phyloP scores from a whole-genome alignment of 306 rosid genomes.

The Astragalus membranaceus region DNA sequence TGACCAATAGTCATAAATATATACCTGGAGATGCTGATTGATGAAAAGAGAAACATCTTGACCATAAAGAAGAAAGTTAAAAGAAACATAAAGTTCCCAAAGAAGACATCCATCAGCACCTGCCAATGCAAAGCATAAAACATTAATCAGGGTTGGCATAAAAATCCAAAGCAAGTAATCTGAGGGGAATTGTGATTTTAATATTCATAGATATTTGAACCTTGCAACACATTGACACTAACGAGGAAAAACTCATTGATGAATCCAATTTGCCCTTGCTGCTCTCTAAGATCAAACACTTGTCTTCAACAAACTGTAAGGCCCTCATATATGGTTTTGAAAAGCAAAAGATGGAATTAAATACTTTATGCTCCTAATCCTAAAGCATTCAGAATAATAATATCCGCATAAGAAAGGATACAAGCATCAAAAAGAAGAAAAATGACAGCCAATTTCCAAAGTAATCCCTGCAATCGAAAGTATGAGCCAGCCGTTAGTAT shows the following conservation, averaged over 20 bases:
- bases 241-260: slow-evolving; percentile 41
- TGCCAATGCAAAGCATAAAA: slow-evolving; percentile 31
- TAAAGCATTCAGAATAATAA: neutral
- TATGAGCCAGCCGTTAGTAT: slow-evolving; percentile 7
- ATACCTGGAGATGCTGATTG: slow-evolving; percentile 49
- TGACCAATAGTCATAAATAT: neutral
- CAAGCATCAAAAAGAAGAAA: slow-evolving; percentile 86
- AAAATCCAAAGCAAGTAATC: slow-evolving; percentile 22
- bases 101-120: slow-evolving; percentile 46
- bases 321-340: slow-evolving; percentile 11
- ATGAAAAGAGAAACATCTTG: slow-evolving; percentile 43
- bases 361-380: neutral
- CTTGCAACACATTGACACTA: slow-evolving; percentile 55
- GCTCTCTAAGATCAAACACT: slow-evolving; percentile 50
- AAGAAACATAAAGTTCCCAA: slow-evolving; percentile 69
- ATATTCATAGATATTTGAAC: slow-evolving; percentile 28
- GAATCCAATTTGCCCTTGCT: slow-evolving; percentile 37
- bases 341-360: slow-evolving; percentile 10
- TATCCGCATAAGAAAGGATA: slow-evolving; percentile 36
- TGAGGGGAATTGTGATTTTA: neutral
- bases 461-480: slow-evolving; percentile 52
- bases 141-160: slow-evolving; percentile 2
- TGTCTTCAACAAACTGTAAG: slow-evolving; percentile 52
- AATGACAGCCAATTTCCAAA: slow-evolving; percentile 53
- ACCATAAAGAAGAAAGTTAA: slow-evolving; percentile 43